Percentiles rank a stretch among this genome's conserved stretches.
These are phyloP conservation scores for Mycosphaerella arachidis DNA, from an alignment of 2,329 filamentous ascomycete genomes.

Conservation along the genomic window DNA sequence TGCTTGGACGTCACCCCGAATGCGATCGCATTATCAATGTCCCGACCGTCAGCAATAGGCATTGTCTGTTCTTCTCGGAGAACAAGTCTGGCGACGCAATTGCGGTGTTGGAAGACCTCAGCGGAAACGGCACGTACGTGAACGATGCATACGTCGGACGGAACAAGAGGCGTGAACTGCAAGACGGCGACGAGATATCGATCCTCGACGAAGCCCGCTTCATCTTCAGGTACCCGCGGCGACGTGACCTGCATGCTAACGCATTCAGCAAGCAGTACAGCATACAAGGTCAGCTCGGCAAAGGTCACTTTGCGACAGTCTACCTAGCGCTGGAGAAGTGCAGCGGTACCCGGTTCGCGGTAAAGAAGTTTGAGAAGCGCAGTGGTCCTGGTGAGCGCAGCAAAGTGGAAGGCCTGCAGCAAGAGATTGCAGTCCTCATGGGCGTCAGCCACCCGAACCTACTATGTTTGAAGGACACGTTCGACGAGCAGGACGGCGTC, in stretches of 20 bases:
- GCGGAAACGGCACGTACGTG: constrained; percentile 93
- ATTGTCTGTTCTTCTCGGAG: constrained; percentile 65
- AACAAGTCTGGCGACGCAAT: constrained; percentile 54
- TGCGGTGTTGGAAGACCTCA: constrained; percentile 86
- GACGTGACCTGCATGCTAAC: constrained; percentile 58
- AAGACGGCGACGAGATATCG: constrained; percentile 86
- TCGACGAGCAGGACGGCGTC: constrained; percentile 83
- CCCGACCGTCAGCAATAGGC: constrained; percentile 80
- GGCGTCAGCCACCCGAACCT: constrained; percentile 93
- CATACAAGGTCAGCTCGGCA: constrained; percentile 78
- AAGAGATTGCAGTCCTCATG: constrained; percentile 96
- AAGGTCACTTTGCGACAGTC: constrained; percentile 92
- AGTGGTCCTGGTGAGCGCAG: constrained; percentile 76
- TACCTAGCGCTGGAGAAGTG: constrained; percentile 85
- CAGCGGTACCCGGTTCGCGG: constrained; percentile 77
- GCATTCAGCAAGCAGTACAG: constrained; percentile 83
- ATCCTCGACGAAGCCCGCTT: constrained; percentile 82
- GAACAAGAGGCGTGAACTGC: constrained; percentile 82
- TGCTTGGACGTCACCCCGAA: constrained; percentile 89
- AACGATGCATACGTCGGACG: constrained; percentile 87
- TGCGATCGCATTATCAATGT: constrained; percentile 70
- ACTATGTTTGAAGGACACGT: constrained; percentile 89
- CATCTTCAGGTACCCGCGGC: constrained; percentile 83
- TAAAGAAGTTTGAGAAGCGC: constrained; percentile 90
- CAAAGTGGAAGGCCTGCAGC: constrained; percentile 80